Evolutionary conservation across 2,329 filamentous ascomycete genomes (phyloP).

Genomic region (Beauveria sp.): DNA sequence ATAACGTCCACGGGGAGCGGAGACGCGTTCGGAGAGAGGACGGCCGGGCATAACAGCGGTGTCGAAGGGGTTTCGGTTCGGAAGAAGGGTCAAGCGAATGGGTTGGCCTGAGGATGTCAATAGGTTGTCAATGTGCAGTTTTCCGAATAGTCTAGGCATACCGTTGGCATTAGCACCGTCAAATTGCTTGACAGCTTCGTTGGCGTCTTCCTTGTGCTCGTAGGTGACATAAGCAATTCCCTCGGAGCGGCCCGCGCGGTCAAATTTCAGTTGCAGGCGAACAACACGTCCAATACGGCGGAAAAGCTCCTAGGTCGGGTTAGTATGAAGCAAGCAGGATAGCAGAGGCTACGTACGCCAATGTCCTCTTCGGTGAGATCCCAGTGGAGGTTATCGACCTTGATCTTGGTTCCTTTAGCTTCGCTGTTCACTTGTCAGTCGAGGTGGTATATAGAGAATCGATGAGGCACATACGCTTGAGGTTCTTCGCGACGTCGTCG

Average conservation of each 20-base stretch:
- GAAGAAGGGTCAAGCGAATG: constrained; percentile 64
- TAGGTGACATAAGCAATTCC: constrained; percentile 82
- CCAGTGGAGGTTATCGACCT: constrained; percentile 87
- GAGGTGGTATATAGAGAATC: constrained; percentile 12
- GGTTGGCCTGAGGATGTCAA: constrained; percentile 55
- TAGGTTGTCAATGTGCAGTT: background rate
- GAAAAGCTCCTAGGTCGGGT: constrained; percentile 62
- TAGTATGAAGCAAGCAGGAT: background rate
- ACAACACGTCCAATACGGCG: constrained; percentile 64
- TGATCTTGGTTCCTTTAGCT: constrained; percentile 58
- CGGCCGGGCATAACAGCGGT: constrained; percentile 47
- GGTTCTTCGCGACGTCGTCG: constrained; percentile 37
- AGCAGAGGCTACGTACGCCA: constrained; percentile 43
- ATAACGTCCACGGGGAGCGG: constrained; percentile 41
- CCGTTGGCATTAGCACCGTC: constrained; percentile 87
- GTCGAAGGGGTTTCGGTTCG: constrained; percentile 51
- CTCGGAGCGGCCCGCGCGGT: constrained; percentile 81
- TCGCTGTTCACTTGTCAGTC: constrained; percentile 33
- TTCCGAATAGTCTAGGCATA: constrained; percentile 19
- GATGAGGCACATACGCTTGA: constrained; percentile 24
- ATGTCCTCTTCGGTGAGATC: constrained; percentile 81
- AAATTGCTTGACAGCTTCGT: constrained; percentile 68
- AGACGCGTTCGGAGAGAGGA: constrained; percentile 55
- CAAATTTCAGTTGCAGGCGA: constrained; percentile 68
- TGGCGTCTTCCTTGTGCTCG: constrained; percentile 60